These are phyloP conservation scores for Sodiomyces alkalinus DNA, from an alignment of 2,329 filamentous ascomycete species.

Conservation along the genomic window DNA sequence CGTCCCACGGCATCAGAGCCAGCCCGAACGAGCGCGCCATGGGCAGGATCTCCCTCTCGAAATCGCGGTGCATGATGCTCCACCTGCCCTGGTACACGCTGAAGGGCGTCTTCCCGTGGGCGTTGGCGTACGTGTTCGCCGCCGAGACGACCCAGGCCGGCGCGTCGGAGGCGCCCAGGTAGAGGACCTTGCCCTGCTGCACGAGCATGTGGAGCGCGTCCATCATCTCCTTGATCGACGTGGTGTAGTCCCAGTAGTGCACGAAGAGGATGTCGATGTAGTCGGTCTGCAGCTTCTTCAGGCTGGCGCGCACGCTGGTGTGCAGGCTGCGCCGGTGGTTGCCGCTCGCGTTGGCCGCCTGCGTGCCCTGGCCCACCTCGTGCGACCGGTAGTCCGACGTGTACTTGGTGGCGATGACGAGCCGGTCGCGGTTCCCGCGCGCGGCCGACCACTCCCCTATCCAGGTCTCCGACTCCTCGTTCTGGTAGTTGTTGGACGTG, in stretches of 20 bases:
- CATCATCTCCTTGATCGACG: constrained; percentile 26
- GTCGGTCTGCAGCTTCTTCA: constrained; percentile 28
- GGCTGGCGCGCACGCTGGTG: constrained; percentile 24
- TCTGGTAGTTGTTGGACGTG: constrained; percentile 43
- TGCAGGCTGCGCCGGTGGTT: constrained; percentile 26
- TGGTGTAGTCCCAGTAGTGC: constrained; percentile 28
- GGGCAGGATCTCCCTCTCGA: constrained; percentile 26
- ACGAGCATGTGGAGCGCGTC: constrained; percentile 25
- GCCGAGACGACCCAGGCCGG: constrained; percentile 24
- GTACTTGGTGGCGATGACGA: constrained; percentile 43
- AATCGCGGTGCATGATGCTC: constrained; percentile 17
- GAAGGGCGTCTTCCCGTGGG: constrained; percentile 20
- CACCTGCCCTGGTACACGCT: constrained; percentile 24
- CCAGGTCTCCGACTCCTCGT: constrained; percentile 40
- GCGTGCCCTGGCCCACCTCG: constrained; percentile 20
- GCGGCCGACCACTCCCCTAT: constrained; percentile 40
- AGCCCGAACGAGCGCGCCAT: constrained; percentile 25
- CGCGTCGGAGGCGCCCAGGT: constrained; percentile 23
- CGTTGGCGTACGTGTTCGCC: constrained; percentile 21
- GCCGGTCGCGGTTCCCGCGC: constrained; percentile 33
- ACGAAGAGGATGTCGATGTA: constrained; percentile 29
- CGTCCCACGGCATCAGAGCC: constrained; percentile 46
- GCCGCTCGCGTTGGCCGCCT: constrained; percentile 24
- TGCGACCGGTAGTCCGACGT: constrained; percentile 28
- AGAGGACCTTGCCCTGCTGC: constrained; percentile 23